Evolutionary conservation across 2,329 filamentous ascomycete species (phyloP).

Genomic region (Akanthomyces uredinophilus): DNA sequence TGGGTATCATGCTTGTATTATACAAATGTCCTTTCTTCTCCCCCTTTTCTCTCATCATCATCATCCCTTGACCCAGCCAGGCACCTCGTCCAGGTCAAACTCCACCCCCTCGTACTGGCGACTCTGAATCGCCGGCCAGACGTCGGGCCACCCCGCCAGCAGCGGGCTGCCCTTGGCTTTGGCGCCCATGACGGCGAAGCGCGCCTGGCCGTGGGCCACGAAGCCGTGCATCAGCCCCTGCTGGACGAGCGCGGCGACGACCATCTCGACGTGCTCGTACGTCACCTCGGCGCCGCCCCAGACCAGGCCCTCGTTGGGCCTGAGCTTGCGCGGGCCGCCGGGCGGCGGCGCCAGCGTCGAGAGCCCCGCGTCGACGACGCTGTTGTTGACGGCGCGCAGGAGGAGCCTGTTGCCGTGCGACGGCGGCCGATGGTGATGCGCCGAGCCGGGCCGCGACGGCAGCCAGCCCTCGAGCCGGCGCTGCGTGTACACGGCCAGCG

Average conservation of each 20-base stretch:
- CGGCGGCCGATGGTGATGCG: constrained; percentile 28
- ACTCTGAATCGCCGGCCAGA: constrained; percentile 63
- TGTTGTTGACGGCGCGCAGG: constrained; percentile 47
- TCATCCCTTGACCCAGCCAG: constrained; percentile 65
- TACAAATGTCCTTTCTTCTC: background rate
- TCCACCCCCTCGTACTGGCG: constrained; percentile 56
- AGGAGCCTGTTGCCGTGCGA: constrained; percentile 46
- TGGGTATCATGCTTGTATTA: constrained; percentile 10
- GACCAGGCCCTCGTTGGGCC: constrained; percentile 55
- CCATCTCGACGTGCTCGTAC: constrained; percentile 66
- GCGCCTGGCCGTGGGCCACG: constrained; percentile 68
- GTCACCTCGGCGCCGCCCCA: constrained; percentile 58
- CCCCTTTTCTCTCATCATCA: too few species aligned
- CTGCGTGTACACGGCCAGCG: constrained; percentile 61
- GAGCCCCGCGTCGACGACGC: constrained; percentile 29
- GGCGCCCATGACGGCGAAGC: constrained; percentile 78
- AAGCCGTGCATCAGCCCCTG: constrained; percentile 82
- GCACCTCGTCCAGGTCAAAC: constrained; percentile 59
- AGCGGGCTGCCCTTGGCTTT: constrained; percentile 60
- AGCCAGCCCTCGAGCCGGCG: constrained; percentile 55
- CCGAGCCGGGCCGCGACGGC: constrained; percentile 30
- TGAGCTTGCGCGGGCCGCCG: constrained; percentile 42
- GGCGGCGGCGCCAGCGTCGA: constrained; percentile 45
- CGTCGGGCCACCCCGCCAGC: constrained; percentile 68
- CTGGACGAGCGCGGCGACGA: constrained; percentile 69